A percentile compares a stretch with the other conserved stretches of the same genome.
Evolutionary conservation across 106 monocot species (phyloP).

Genomic region (Acanthochlamys bracteata): DNA sequence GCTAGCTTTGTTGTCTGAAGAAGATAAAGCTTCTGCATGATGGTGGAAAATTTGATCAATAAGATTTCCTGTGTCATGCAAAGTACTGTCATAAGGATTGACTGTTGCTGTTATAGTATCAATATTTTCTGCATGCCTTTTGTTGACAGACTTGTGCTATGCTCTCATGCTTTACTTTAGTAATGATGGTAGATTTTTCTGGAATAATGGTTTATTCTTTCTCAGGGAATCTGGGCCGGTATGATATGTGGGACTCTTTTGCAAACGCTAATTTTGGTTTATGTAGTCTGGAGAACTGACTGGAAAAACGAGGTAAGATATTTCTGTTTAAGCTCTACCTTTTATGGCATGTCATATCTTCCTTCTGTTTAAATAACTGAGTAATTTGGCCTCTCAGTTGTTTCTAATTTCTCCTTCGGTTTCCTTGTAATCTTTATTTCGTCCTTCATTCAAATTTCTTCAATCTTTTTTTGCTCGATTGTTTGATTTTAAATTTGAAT

Average conservation of each 20-base stretch:
- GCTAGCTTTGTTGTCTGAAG: too few relatives aligned
- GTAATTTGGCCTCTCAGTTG: constrained; percentile 68
- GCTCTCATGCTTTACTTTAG: too few relatives aligned
- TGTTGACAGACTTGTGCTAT: too few relatives aligned
- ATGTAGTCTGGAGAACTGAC: not conserved
- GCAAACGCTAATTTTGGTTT: not conserved
- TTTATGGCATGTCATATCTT: not conserved
- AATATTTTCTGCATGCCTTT: too few relatives aligned
- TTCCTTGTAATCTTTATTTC: constrained; percentile 78
- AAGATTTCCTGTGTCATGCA: too few relatives aligned
- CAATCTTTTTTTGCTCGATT: too few relatives aligned
- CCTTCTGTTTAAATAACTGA: too few relatives aligned
- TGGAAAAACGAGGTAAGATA: constrained; percentile 3
- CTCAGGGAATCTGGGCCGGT: constrained; percentile 1
- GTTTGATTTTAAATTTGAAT: not conserved
- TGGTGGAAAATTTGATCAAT: too few relatives aligned
- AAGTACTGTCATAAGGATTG: too few relatives aligned
- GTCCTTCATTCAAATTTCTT: not conserved
- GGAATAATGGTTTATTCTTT: not conserved
- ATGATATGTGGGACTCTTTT: not conserved
- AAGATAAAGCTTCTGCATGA: too few relatives aligned
- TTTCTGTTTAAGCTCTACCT: not conserved
- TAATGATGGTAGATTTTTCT: too few relatives aligned
- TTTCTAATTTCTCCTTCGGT: constrained; percentile 78
- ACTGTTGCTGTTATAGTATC: too few relatives aligned